Evolutionary conservation across 108 stramenopile species (phyloP).

Genomic region (Licmophora abbreviata): DNA sequence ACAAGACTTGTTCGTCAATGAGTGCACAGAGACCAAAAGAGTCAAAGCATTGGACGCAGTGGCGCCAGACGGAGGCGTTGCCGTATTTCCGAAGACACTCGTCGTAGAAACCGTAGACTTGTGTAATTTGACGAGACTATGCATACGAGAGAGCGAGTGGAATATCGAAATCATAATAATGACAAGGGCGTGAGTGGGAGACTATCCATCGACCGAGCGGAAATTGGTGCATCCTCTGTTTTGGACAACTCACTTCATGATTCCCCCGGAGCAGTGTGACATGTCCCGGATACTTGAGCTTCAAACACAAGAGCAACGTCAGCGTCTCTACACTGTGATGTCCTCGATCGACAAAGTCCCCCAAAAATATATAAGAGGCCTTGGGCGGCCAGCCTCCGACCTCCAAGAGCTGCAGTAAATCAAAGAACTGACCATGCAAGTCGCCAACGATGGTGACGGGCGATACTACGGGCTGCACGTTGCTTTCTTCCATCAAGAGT

Average conservation of each 20-base stretch:
- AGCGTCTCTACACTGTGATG: constrained; percentile 99
- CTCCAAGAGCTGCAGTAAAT: constrained; percentile 96
- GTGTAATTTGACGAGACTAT: constrained; percentile 88
- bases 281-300: constrained; percentile 96
- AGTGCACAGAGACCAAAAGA: constrained; percentile 89
- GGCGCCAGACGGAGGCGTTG: constrained; percentile 96
- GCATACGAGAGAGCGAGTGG: background rate
- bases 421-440: constrained; percentile 99
- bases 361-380: constrained; percentile 97
- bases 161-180: too few relatives aligned
- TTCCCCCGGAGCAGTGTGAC: constrained; percentile 98
- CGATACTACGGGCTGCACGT: constrained; percentile 97
- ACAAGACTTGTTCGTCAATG: constrained; percentile 95
- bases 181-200: background rate
- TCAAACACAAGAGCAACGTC: constrained; percentile 89
- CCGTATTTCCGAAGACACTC: constrained; percentile 98
- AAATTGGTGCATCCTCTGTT: background rate
- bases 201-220: background rate
- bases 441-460: constrained; percentile 98
- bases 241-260: constrained; percentile 53
- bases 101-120: constrained; percentile 99
- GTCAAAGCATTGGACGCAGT: constrained; percentile 98
- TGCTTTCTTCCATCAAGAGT: constrained; percentile 97
- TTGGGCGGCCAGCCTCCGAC: constrained; percentile 98
- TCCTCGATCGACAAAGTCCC: constrained; percentile 99